Evolutionary conservation across 257 asterid species (phyloP), one percentile per base, ranked within the genome.

Genomic region (Fraxinus cuspidata): DNA sequence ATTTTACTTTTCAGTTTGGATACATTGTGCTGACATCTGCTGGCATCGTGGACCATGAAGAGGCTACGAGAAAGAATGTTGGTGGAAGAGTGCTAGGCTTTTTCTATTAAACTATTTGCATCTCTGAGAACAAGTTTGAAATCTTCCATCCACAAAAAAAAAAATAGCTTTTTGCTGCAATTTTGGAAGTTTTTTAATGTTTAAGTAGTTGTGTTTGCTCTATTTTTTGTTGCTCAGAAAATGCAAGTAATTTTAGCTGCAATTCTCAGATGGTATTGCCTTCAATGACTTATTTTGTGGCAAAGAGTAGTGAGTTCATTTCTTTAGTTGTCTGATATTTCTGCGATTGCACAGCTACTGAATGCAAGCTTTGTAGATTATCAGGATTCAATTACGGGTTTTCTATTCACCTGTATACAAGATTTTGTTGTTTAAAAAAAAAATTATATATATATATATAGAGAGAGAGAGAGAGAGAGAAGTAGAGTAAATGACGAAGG

Each of bases 61-160:
- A 82, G 40, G 86, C 85, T 25, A 75, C 78, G 21, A 63, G 86
- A 74, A 78, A 78, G 44, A 78, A 78, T 47, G 83, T 78, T 35
- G 85, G 85, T n/a, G 86, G 78, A 71, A 78, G 79, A 75, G 83
- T 82, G 5, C 81, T 82, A 4, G 86, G 86, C n/a, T 75, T 75
- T 81, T 82, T 79, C 37, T 82, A 79, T 80, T 82, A 13, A 72
- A 32, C 69, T 9, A 25, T 44, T 25, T 44, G 21, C 58, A 25
- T 8, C 44, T 72, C 28, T 13, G 16, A 23, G 40, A 70, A 13
- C 75, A 42, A 23, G 23, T 31, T 72, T 3, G 40, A 25, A 25
- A 21, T 60, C 32, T 25, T 42, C 75, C 38, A 4, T 44, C 21
- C 3, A 4, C 51, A 0, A 7, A 37, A 7, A 4, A 38, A 4